A percentile compares a stretch with the other conserved stretches of the same genome.
phyloP scores from a whole-genome alignment of 495 filamentous ascomycete species.

The Penicillium argentinense region DNA sequence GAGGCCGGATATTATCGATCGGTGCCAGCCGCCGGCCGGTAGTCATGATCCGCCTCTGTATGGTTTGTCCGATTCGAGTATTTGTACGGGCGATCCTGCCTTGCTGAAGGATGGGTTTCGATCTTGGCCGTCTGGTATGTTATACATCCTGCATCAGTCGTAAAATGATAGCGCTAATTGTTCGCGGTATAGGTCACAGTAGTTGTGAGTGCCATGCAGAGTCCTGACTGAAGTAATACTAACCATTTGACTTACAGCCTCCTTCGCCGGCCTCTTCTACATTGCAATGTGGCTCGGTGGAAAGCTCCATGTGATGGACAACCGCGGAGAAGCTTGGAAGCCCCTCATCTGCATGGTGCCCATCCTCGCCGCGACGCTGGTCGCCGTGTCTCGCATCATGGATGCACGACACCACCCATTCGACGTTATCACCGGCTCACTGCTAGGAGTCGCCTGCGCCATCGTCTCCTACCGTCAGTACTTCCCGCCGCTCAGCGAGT shows the following conservation, averaged over 20 bases:
- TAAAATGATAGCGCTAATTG: conserved; percentile 1
- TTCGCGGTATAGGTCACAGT: conserved; percentile 48
- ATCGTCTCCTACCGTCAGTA: conserved; percentile 55
- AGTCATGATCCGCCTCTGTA: conserved; percentile 37
- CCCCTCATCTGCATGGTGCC: conserved; percentile 65
- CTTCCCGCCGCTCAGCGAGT: conserved; percentile 54
- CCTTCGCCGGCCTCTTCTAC: conserved; percentile 81
- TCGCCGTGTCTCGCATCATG: conserved; percentile 60
- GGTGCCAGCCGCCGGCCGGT: conserved; percentile 56
- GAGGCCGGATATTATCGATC: conserved; percentile 73
- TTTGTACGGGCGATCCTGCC: conserved; percentile 64
- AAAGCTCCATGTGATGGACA: conserved; percentile 59
- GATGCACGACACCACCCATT: conserved; percentile 89
- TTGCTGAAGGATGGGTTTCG: conserved; percentile 84
- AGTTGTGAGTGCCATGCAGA: conserved; percentile 46
- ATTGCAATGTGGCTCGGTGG: conserved; percentile 61
- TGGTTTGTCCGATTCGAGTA: conserved; percentile 62
- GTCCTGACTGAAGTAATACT: not conserved
- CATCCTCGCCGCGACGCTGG: conserved; percentile 52
- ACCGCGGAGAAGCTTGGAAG: conserved; percentile 75
- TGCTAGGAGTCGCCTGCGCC: conserved; percentile 58
- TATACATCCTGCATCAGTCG: not conserved
- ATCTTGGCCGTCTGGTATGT: conserved; percentile 72
- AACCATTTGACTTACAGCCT: conserved; percentile 31
- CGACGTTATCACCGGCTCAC: conserved; percentile 77